Percentiles rank a stretch among this genome's conserved stretches.
These are phyloP conservation scores for Magnusiomyces tetraspermus DNA, from an alignment of 1,139 yeast genomes.

Conservation along the genomic window DNA sequence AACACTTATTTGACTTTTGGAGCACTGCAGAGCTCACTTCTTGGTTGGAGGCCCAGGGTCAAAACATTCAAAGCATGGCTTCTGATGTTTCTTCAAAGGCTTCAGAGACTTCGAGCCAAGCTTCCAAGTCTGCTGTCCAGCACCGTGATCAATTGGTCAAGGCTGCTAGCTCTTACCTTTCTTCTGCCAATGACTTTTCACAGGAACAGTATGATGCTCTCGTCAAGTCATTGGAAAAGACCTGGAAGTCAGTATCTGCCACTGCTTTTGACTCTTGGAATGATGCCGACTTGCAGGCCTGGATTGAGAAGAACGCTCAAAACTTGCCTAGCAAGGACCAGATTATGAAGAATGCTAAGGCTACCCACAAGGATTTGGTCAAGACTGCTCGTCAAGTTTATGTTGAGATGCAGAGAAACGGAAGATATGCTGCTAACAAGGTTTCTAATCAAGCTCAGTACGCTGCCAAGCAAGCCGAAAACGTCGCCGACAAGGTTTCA, in stretches of 20 bases:
- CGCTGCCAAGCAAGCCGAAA: neutral
- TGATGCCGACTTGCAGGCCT: constrained; percentile 1
- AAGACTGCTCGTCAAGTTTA: neutral
- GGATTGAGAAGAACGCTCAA: neutral
- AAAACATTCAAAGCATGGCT: neutral
- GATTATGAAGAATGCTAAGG: neutral
- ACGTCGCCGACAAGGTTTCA: no score
- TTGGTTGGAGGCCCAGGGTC: constrained; percentile 5
- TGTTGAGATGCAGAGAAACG: neutral
- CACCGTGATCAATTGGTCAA: neutral
- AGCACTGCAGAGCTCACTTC: neutral
- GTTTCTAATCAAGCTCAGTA: neutral
- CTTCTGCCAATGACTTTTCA: neutral
- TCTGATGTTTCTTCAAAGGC: no score
- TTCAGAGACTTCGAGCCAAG: neutral
- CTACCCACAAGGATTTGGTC: constrained; percentile 1
- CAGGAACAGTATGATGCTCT: neutral
- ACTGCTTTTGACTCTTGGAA: constrained; percentile 4
- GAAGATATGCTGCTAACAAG: neutral
- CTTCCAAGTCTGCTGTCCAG: neutral
- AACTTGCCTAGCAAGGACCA: neutral
- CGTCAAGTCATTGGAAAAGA: neutral
- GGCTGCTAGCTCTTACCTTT: neutral
- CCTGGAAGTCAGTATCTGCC: neutral
- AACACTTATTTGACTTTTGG: constrained; percentile 2